Evolutionary conservation across 441 rosid species (phyloP).

Genomic region (Adansonia gregorii): DNA sequence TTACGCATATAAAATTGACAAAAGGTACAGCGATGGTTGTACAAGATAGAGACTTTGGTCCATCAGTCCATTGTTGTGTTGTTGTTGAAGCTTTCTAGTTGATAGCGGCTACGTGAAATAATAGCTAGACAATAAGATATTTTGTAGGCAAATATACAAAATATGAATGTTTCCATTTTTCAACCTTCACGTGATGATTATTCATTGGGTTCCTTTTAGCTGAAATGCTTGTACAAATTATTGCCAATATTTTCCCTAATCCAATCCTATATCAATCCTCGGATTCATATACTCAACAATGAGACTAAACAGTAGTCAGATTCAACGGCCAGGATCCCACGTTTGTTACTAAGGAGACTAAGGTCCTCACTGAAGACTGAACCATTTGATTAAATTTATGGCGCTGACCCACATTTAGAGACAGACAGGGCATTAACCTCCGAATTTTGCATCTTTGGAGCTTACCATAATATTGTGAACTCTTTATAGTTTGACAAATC

Average conservation of each 20-base stretch:
- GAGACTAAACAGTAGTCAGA: background rate
- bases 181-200: background rate
- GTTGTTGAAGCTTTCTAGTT: background rate
- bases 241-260: no score
- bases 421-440: background rate
- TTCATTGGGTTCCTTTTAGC: background rate
- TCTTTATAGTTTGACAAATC: background rate
- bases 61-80: background rate
- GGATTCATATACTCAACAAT: background rate
- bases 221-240: no score
- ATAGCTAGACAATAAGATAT: background rate
- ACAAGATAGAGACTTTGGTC: background rate
- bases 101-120: background rate
- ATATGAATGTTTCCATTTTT: no score
- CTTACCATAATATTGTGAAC: background rate
- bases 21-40: background rate
- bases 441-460: background rate
- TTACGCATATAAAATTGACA: background rate
- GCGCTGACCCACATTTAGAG: background rate
- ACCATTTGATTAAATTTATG: no score
- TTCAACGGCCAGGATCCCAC: background rate
- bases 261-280: background rate
- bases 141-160: background rate
- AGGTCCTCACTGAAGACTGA: background rate
- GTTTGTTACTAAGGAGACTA: no score